A percentile compares a stretch with the other conserved stretches of the same genome.
These are phyloP conservation scores for Catunica adiposa DNA, from an alignment of 2,329 filamentous ascomycete species.

Conservation along the genomic window DNA sequence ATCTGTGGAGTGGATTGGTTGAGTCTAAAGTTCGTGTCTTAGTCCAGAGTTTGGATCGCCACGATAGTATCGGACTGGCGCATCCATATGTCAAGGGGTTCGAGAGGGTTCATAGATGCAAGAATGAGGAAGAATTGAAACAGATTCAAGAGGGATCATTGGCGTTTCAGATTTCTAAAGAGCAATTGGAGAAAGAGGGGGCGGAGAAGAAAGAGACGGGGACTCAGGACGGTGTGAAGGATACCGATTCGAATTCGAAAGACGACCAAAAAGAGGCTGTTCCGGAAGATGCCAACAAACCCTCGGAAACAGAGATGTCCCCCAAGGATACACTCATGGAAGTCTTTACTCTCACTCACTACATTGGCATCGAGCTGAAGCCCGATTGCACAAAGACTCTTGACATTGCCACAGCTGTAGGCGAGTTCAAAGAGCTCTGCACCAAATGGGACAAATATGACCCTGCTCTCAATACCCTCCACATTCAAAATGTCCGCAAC, in stretches of 20 bases:
- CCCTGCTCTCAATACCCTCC: conserved; percentile 57
- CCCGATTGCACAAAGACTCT: conserved; percentile 57
- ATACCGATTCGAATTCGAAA: no score
- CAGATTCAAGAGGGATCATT: conserved; percentile 39
- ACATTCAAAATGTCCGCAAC: conserved; percentile 70
- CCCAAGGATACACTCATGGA: conserved; percentile 19
- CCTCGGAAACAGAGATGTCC: neutral
- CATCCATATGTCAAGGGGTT: conserved; percentile 90
- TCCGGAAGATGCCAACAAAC: neutral
- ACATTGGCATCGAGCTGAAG: conserved; percentile 71
- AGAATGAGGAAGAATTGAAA: conserved; percentile 32
- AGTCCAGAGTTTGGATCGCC: conserved; percentile 66
- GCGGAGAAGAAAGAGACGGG: conserved; percentile 17
- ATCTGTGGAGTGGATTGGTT: conserved; percentile 78
- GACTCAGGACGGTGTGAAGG: conserved; percentile 20
- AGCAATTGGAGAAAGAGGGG: conserved; percentile 16
- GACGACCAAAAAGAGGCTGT: neutral
- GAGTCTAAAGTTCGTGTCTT: conserved; percentile 85
- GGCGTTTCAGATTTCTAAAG: conserved; percentile 24
- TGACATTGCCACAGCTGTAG: conserved; percentile 66
- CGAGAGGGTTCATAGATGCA: conserved; percentile 62
- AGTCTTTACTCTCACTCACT: conserved; percentile 82
- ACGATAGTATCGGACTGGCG: conserved; percentile 63
- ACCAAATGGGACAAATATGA: conserved; percentile 61
- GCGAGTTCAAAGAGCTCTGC: conserved; percentile 74